Evolutionary conservation across 805 yeast genomes (phyloP).

Genomic region (Cyberlindnera petersonii): DNA sequence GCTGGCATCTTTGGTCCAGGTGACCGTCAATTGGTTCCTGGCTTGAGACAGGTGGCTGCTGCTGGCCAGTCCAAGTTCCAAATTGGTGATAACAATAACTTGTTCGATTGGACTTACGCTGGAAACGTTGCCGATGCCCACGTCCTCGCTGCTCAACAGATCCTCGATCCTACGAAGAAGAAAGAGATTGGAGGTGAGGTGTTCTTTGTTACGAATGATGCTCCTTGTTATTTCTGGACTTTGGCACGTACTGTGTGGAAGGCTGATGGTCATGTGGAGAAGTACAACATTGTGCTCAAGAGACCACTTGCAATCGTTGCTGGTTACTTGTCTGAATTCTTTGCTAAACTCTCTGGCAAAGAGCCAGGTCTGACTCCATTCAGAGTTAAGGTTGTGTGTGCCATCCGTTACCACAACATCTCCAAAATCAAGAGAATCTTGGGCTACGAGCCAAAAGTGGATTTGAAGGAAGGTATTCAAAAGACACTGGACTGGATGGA

Average conservation of each 20-base stretch:
- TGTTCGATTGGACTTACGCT: constrained; percentile 97
- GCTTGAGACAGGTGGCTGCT: constrained; percentile 75
- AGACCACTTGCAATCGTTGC: constrained; percentile 74
- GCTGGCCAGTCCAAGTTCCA: constrained; percentile 89
- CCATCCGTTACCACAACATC: constrained; percentile 89
- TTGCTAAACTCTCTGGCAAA: constrained; percentile 66
- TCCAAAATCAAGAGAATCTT: constrained; percentile 74
- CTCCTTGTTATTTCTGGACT: constrained; percentile 96
- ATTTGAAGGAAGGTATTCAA: constrained; percentile 72
- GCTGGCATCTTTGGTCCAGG: constrained; percentile 99
- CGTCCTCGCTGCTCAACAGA: constrained; percentile 80
- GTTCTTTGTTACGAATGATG: constrained; percentile 88
- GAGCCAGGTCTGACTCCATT: constrained; percentile 96
- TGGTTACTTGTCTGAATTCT: constrained; percentile 77
- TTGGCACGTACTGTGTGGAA: constrained; percentile 96
- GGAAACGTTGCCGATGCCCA: constrained; percentile 98
- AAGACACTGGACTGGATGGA: constrained; percentile 87
- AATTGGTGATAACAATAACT: constrained; percentile 87
- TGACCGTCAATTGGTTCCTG: constrained; percentile 94
- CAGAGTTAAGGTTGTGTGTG: constrained; percentile 89
- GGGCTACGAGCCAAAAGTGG: constrained; percentile 79
- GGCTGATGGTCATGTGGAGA: constrained; percentile 84
- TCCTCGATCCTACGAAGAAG: constrained; percentile 45
- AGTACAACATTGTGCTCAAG: constrained; percentile 60
- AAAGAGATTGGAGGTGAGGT: constrained; percentile 71